A percentile compares a stretch with the other conserved stretches of the same genome.
phyloP scores from a whole-genome alignment of 768 basidiomycete species.

The Kwoniella sp. region DNA sequence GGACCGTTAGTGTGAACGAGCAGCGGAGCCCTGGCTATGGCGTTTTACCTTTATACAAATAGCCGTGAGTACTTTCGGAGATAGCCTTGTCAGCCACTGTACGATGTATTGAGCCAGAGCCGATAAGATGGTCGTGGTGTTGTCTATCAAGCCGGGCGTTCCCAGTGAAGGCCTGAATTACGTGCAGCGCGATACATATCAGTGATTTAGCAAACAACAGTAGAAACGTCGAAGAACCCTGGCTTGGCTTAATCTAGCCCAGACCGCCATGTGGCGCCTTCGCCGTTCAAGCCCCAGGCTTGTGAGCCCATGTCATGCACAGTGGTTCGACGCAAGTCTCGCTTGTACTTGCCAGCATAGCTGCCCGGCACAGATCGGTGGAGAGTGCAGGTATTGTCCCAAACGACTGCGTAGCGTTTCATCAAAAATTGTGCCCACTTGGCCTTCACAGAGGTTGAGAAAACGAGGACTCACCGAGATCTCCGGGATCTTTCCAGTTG shows the following conservation, averaged over 20 bases:
- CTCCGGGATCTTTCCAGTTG: slow-evolving; percentile 23
- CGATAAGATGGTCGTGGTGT: too few species aligned
- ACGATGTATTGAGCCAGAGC: too few species aligned
- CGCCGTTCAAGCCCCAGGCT: slow-evolving; percentile 28
- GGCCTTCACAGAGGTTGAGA: background rate
- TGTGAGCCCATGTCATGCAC: slow-evolving; percentile 27
- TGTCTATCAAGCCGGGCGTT: too few species aligned
- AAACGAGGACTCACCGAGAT: slow-evolving; percentile 12
- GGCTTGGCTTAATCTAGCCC: slow-evolving; percentile 15
- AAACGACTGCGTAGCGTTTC: slow-evolving; percentile 17
- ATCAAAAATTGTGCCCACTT: background rate
- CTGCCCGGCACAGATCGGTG: slow-evolving; percentile 23
- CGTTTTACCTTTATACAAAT: too few species aligned
- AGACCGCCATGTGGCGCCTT: slow-evolving; percentile 46
- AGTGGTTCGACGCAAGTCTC: slow-evolving; percentile 29
- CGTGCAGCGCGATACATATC: too few species aligned
- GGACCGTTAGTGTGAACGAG: too few species aligned
- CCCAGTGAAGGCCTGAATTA: too few species aligned
- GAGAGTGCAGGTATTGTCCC: slow-evolving; percentile 32
- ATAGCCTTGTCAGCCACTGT: too few species aligned
- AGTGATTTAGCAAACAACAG: background rate
- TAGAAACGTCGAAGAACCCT: too few species aligned
- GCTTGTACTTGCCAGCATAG: slow-evolving; percentile 26
- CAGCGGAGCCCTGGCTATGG: too few species aligned
- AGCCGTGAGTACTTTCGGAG: too few species aligned